Percentiles rank a stretch among this genome's conserved stretches.
Conservation (phyloP, 1,284 basidiomycete species). For the Cryptococcus sp. region DNA sequence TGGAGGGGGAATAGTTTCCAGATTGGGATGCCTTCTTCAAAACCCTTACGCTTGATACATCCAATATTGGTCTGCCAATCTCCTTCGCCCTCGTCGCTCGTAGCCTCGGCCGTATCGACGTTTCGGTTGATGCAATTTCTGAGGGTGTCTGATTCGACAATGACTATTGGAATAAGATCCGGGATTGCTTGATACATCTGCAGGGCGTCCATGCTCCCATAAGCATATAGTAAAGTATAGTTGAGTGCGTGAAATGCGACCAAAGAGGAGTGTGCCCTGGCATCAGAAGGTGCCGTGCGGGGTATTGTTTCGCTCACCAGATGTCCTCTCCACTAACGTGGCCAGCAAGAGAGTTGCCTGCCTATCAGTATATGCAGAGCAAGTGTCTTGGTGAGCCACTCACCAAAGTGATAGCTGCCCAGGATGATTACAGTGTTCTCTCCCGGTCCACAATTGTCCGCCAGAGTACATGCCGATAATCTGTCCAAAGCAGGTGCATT, state of each 20-base stretch:
- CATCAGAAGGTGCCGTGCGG: too few species aligned
- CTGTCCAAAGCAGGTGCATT: slow-evolving; percentile 12
- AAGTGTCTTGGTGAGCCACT: background rate
- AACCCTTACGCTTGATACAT: slow-evolving; percentile 20
- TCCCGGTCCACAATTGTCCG: slow-evolving; percentile 13
- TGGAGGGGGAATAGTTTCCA: slow-evolving; percentile 28
- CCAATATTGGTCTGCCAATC: slow-evolving; percentile 17
- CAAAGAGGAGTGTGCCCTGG: slow-evolving; percentile 29
- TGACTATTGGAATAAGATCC: slow-evolving; percentile 24
- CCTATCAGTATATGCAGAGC: background rate
- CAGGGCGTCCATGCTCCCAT: slow-evolving; percentile 27
- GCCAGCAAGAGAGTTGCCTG: background rate
- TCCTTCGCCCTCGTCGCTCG: slow-evolving; percentile 3
- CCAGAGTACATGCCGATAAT: slow-evolving; percentile 18
- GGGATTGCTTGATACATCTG: slow-evolving; percentile 35
- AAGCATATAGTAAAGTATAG: slow-evolving; percentile 31
- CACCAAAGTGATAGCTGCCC: slow-evolving; percentile 27
- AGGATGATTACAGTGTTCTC: slow-evolving; percentile 28
- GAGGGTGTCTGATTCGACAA: slow-evolving; percentile 22
- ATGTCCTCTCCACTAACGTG: too few species aligned
- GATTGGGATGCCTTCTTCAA: slow-evolving; percentile 23
- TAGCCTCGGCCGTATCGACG: slow-evolving; percentile 9
- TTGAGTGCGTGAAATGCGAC: slow-evolving; percentile 25
- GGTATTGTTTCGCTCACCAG: too few species aligned
- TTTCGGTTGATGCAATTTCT: slow-evolving; percentile 17